phyloP scores from a whole-genome alignment of 2,329 filamentous ascomycete genomes.

The Paecilomyces formosus region DNA sequence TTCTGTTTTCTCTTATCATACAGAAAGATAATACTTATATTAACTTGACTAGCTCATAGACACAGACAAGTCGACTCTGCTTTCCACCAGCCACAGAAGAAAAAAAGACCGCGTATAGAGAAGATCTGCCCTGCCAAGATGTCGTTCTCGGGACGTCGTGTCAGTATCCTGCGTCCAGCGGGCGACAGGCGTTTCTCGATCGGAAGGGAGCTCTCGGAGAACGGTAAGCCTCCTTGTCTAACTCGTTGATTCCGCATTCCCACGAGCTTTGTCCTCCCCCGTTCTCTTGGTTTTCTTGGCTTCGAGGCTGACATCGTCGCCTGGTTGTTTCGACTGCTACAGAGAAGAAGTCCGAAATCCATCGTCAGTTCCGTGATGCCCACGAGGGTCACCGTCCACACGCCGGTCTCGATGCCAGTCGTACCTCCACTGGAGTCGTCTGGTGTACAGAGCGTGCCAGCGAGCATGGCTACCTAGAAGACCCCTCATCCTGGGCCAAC shows the following conservation, averaged over 20 bases:
- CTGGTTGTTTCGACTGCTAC: slow-evolving; percentile 11
- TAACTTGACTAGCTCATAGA: too few relatives aligned
- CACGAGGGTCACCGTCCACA: slow-evolving; percentile 89
- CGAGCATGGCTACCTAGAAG: slow-evolving; percentile 80
- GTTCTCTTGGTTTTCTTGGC: background rate
- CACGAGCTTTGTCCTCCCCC: background rate
- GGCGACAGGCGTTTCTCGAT: slow-evolving; percentile 33
- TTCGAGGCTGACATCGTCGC: background rate
- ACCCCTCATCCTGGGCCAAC: slow-evolving; percentile 82
- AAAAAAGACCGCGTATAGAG: slow-evolving; percentile 4
- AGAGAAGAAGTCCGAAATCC: slow-evolving; percentile 79
- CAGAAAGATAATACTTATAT: background rate
- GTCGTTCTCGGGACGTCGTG: slow-evolving; percentile 40
- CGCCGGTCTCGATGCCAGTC: slow-evolving; percentile 79
- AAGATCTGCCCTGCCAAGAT: slow-evolving; percentile 18
- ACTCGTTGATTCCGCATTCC: background rate
- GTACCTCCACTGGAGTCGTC: slow-evolving; percentile 86
- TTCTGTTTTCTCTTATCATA: background rate
- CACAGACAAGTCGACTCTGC: too few relatives aligned
- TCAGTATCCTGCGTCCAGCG: slow-evolving; percentile 35
- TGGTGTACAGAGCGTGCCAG: slow-evolving; percentile 67
- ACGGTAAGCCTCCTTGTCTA: slow-evolving; percentile 28
- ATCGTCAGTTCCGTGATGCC: slow-evolving; percentile 80
- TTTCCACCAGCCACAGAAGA: too few relatives aligned
- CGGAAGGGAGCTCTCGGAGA: slow-evolving; percentile 37